A percentile compares a stretch with the other conserved stretches of the same genome.
Evolutionary conservation across 1,284 basidiomycete genomes (phyloP).

Genomic region (Polyporus tsugae): DNA sequence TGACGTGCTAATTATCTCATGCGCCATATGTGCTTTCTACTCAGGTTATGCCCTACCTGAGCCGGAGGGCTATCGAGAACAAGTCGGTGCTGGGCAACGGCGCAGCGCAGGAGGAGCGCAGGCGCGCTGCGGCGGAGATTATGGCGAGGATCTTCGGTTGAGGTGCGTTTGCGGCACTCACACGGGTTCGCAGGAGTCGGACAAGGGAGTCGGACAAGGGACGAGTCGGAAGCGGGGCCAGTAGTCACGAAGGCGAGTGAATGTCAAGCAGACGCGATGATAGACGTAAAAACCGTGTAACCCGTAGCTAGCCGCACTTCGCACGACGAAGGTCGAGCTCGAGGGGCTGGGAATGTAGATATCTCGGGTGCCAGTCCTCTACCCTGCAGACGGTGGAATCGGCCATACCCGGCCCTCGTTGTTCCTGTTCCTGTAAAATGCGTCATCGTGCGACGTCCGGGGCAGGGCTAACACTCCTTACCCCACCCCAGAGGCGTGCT

Average conservation of each 20-base stretch:
- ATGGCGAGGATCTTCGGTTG: slow-evolving; percentile 45
- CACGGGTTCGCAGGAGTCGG: background rate
- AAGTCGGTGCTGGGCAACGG: slow-evolving; percentile 68
- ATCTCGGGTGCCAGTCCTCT: background rate
- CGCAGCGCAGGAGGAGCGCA: slow-evolving; percentile 57
- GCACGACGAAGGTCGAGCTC: background rate
- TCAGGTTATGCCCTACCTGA: slow-evolving; percentile 72
- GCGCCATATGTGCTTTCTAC: slow-evolving; percentile 1
- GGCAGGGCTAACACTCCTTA: background rate
- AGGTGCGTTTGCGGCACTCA: slow-evolving; percentile 3
- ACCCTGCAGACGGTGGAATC: background rate
- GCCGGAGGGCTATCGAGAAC: slow-evolving; percentile 75
- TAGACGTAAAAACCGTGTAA: background rate
- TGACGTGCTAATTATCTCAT: slow-evolving; percentile 9
- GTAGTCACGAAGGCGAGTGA: background rate
- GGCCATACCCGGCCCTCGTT: background rate
- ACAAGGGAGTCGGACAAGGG: background rate
- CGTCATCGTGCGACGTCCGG: slow-evolving; percentile 1
- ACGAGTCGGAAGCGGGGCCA: background rate
- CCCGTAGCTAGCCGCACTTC: background rate
- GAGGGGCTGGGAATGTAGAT: slow-evolving; percentile 6
- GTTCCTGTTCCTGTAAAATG: background rate
- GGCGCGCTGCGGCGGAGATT: slow-evolving; percentile 50
- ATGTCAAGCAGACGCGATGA: background rate
- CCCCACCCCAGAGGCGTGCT: background rate